Conservation (phyloP, 345 rosid genomes). For the Melaleuca quinquenervia region DNA sequence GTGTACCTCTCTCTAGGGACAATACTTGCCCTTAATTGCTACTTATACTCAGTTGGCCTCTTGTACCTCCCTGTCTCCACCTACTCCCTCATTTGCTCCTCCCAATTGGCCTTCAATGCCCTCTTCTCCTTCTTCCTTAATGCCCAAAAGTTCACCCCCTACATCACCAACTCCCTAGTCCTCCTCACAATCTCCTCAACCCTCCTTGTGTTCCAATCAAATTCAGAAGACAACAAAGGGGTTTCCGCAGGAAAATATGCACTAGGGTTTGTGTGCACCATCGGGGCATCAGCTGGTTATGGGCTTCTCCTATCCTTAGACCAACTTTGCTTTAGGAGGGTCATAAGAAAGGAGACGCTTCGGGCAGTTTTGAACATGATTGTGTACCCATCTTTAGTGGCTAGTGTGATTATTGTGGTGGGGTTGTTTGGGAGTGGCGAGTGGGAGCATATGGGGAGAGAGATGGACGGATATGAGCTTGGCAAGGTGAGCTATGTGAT, state of each 20-base stretch:
- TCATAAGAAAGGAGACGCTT: slow-evolving; percentile 10
- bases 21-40: slow-evolving; percentile 3
- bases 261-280: slow-evolving; percentile 29
- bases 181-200: slow-evolving; percentile 31
- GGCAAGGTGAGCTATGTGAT: slow-evolving; percentile 27
- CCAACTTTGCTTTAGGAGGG: slow-evolving; percentile 13
- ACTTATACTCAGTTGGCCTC: slow-evolving; percentile 26
- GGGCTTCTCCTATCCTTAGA: slow-evolving; percentile 11
- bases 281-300: slow-evolving; percentile 18
- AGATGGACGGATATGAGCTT: slow-evolving; percentile 14
- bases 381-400: slow-evolving; percentile 8
- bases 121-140: slow-evolving; percentile 33
- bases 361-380: slow-evolving; percentile 21
- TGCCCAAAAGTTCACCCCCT: slow-evolving; percentile 29
- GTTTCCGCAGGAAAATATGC: slow-evolving; percentile 4
- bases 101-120: slow-evolving; percentile 35
- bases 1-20: slow-evolving; percentile 12
- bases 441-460: slow-evolving; percentile 13
- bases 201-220: slow-evolving; percentile 18
- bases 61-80: slow-evolving; percentile 36
- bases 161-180: slow-evolving; percentile 18
- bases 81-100: slow-evolving; percentile 21
- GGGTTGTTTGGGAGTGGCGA: slow-evolving; percentile 38
- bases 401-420: slow-evolving; percentile 1
- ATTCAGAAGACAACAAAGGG: neutral